These are phyloP conservation scores for Leptodermis oblonga DNA, from an alignment of 257 asterid species.

Conservation along the genomic window DNA sequence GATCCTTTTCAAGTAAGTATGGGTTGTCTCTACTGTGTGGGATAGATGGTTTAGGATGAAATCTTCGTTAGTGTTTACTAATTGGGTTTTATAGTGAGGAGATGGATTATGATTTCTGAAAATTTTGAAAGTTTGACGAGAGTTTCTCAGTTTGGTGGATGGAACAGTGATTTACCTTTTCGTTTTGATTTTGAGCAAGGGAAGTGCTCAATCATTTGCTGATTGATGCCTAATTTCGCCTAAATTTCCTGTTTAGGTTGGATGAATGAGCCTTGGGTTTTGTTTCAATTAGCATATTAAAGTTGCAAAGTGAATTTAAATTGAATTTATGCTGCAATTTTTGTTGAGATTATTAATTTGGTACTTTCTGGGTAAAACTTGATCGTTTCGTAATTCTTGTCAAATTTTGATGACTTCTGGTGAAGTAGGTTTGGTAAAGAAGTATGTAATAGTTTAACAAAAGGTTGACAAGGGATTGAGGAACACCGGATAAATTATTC, in stretches of 20 bases:
- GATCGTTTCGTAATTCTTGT: neutral
- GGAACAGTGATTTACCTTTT: neutral
- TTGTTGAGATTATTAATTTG: neutral
- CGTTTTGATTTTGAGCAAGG: neutral
- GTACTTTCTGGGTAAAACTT: neutral
- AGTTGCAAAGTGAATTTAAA: neutral
- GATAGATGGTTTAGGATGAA: neutral
- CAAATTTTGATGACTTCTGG: neutral
- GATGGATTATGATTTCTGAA: neutral
- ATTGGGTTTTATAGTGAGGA: no score
- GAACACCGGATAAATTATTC: neutral
- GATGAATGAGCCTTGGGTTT: neutral
- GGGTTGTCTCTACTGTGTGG: no score
- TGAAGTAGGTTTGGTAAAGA: neutral
- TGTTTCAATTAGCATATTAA: neutral
- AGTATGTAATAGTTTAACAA: neutral
- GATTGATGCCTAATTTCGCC: neutral
- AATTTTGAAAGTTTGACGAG: no score
- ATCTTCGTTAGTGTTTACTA: neutral
- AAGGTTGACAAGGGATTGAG: neutral
- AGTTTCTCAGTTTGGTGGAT: neutral
- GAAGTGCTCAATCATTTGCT: neutral
- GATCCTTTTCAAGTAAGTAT: conserved; percentile 58
- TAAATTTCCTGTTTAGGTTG: neutral
- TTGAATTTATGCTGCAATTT: neutral